Percentiles rank a stretch among this genome's conserved stretches.
phyloP scores from a whole-genome alignment of 495 filamentous ascomycete species.

The Talaromyces ruber region DNA sequence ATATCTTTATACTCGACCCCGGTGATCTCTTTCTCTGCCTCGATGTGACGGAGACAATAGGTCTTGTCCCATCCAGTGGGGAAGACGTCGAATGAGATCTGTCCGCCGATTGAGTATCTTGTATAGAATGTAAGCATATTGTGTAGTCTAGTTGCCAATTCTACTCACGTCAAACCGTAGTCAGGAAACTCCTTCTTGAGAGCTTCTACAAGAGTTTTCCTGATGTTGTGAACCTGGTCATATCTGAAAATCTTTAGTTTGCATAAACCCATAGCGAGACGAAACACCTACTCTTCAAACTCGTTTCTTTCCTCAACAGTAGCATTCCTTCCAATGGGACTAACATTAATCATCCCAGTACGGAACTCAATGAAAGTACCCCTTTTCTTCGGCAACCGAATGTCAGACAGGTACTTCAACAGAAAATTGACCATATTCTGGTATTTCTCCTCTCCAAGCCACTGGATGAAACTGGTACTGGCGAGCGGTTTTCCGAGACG shows the following conservation, averaged over 20 bases:
- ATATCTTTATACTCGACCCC: slow-evolving; percentile 75
- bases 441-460: slow-evolving; percentile 88
- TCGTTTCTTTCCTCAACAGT: slow-evolving; percentile 68
- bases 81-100: slow-evolving; percentile 98
- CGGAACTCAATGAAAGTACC: slow-evolving; percentile 95
- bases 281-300: slow-evolving; percentile 46
- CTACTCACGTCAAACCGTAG: slow-evolving; percentile 71
- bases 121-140: slow-evolving; percentile 3
- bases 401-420: slow-evolving; percentile 81
- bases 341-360: slow-evolving; percentile 95
- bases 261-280: neutral
- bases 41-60: slow-evolving; percentile 86
- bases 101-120: slow-evolving; percentile 87
- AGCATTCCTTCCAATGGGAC: slow-evolving; percentile 87
- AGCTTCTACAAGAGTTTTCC: slow-evolving; percentile 60
- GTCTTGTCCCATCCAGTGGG: slow-evolving; percentile 97
- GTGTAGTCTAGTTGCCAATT: neutral
- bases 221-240: slow-evolving; percentile 66
- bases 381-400: slow-evolving; percentile 78
- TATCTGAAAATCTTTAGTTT: slow-evolving; percentile 34
- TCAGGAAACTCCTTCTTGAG: slow-evolving; percentile 76
- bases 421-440: slow-evolving; percentile 80
- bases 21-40: slow-evolving; percentile 66
- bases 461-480: slow-evolving; percentile 77
- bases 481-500: slow-evolving; percentile 65